Conservation (phyloP, 164 flowering plant genomes). For the Buxus sempervirens region DNA sequence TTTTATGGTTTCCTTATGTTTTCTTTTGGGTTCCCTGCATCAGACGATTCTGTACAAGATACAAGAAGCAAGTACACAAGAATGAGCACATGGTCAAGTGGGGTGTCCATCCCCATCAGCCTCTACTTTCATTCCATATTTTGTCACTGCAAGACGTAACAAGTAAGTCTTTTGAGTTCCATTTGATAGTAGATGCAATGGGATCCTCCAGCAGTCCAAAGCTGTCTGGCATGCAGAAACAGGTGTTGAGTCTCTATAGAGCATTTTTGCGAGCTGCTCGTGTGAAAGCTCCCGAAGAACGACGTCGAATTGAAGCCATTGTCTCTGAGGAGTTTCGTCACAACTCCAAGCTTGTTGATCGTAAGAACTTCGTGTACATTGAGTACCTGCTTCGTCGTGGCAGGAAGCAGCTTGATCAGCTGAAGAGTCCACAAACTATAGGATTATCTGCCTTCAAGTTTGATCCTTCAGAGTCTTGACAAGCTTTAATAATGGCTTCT, state of each 20-base stretch:
- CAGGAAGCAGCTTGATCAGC: slow-evolving; percentile 69
- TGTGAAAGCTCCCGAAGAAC: slow-evolving; percentile 52
- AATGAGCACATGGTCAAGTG: no score
- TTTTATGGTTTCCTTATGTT: no score
- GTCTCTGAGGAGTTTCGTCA: slow-evolving; percentile 67
- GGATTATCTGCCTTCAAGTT: slow-evolving; percentile 39
- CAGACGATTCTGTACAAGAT: no score
- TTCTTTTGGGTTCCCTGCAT: no score
- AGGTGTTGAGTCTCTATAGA: slow-evolving; percentile 62
- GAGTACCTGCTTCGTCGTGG: slow-evolving; percentile 76
- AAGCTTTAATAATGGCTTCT: not conserved
- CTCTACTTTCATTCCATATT: no score
- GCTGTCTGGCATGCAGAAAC: slow-evolving; percentile 79
- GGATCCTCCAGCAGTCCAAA: slow-evolving; percentile 17
- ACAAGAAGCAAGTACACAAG: no score
- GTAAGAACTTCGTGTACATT: slow-evolving; percentile 66
- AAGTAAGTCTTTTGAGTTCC: no score
- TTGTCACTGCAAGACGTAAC: no score
- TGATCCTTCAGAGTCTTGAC: not conserved
- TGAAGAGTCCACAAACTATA: slow-evolving; percentile 46
- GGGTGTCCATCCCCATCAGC: no score
- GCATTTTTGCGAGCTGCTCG: slow-evolving; percentile 73
- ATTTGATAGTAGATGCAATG: slow-evolving; percentile 18
- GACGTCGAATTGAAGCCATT: slow-evolving; percentile 45
- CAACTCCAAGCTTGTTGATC: slow-evolving; percentile 53